Percentiles rank a stretch among this genome's conserved stretches.
Conservation (phyloP, 2,329 filamentous ascomycete species). For the Trichoderma koningii region DNA sequence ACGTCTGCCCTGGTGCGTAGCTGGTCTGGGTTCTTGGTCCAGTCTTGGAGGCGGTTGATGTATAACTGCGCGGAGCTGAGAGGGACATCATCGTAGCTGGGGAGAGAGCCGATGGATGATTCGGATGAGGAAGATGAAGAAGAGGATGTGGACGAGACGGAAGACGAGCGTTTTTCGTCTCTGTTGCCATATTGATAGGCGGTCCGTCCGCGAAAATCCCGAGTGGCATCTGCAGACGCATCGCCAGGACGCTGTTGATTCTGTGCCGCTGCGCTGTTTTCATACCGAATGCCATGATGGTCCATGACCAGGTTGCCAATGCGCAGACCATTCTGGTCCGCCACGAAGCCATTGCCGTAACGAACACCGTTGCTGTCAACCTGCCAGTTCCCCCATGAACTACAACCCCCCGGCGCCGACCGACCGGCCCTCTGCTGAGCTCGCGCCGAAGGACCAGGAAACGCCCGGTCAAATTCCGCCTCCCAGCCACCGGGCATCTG, state of each 20-base stretch:
- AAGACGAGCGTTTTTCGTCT: slow-evolving; percentile 38
- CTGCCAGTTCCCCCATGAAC: slow-evolving; percentile 40
- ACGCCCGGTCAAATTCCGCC: slow-evolving; percentile 17
- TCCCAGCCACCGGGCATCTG: slow-evolving; percentile 36
- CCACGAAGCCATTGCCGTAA: slow-evolving; percentile 48
- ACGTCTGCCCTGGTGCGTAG: slow-evolving; percentile 51
- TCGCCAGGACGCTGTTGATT: neutral
- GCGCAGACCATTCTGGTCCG: slow-evolving; percentile 49
- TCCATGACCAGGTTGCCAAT: slow-evolving; percentile 50
- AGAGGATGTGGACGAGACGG: slow-evolving; percentile 40
- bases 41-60: slow-evolving; percentile 48
- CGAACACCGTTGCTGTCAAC: slow-evolving; percentile 49
- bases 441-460: neutral
- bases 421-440: slow-evolving; percentile 1
- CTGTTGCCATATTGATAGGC: slow-evolving; percentile 11
- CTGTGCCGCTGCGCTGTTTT: neutral
- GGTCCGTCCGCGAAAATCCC: slow-evolving; percentile 12
- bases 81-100: slow-evolving; percentile 53
- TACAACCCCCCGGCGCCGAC: slow-evolving; percentile 15
- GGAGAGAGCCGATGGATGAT: slow-evolving; percentile 55
- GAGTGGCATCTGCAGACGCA: neutral
- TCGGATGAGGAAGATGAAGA: slow-evolving; percentile 42
- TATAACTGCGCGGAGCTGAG: slow-evolving; percentile 52
- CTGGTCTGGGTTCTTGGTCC: slow-evolving; percentile 54
- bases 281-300: slow-evolving; percentile 42